Percentiles rank a stretch among this genome's conserved stretches.
Conservation (phyloP, 371 early-diverging fungal species). For the Paramicrosporidium saccamoebae region DNA sequence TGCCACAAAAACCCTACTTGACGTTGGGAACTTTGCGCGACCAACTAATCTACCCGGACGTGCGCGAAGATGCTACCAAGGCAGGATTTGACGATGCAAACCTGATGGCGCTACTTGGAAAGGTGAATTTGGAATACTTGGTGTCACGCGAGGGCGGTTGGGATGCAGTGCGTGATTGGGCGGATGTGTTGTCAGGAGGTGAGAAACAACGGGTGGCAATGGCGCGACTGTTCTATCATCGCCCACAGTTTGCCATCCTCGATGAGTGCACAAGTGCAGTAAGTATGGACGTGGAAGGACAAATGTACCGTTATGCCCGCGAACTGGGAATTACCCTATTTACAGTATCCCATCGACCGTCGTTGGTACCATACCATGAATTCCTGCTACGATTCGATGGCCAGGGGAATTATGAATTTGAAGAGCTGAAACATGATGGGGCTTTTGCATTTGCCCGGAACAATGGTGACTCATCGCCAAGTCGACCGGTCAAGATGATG, state of each 20-base stretch:
- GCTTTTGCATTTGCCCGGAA: conserved; percentile 36
- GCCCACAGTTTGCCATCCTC: conserved; percentile 46
- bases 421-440: conserved; percentile 48
- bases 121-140: conserved; percentile 28
- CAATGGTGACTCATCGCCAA: no score
- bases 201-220: conserved; percentile 49
- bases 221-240: conserved; percentile 52
- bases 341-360: conserved; percentile 47
- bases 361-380: conserved; percentile 53
- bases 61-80: conserved; percentile 7
- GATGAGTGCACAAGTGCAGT: conserved; percentile 61
- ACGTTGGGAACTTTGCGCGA: conserved; percentile 64
- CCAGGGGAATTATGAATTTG: conserved; percentile 40
- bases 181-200: conserved; percentile 41
- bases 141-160: conserved; percentile 52
- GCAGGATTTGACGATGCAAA: conserved; percentile 14
- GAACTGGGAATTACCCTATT: conserved; percentile 41
- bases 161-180: conserved; percentile 47
- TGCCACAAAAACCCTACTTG: conserved; percentile 77
- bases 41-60: conserved; percentile 59
- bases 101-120: conserved; percentile 17
- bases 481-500: no score
- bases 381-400: conserved; percentile 42
- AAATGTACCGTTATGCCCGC: conserved; percentile 48
- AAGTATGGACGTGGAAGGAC: conserved; percentile 39